These are phyloP conservation scores for Sporothrix globosa DNA, from an alignment of 2,329 filamentous ascomycete species.

Conservation along the genomic window DNA sequence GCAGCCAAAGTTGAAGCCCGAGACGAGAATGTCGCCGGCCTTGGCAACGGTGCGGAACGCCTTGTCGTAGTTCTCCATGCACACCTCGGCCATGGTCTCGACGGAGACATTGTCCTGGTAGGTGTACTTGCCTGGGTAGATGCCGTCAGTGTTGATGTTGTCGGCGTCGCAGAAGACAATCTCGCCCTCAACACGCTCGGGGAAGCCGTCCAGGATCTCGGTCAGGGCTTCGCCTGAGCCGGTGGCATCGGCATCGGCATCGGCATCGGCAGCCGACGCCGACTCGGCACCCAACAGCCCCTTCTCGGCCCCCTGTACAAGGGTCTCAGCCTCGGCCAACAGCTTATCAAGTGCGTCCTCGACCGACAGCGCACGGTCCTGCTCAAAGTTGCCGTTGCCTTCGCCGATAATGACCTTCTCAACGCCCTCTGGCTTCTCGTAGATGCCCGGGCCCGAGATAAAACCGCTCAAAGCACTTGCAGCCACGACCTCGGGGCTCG, in stretches of 20 bases:
- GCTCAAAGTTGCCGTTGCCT: conserved; percentile 36
- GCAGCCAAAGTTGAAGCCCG: conserved; percentile 87
- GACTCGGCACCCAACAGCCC: conserved; percentile 46
- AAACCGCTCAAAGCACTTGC: conserved; percentile 77
- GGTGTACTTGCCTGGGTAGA: conserved; percentile 77
- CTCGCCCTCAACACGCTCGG: conserved; percentile 78
- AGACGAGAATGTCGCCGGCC: conserved; percentile 77
- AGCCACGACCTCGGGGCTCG: conserved; percentile 87
- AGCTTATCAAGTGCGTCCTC: conserved; percentile 73
- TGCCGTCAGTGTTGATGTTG: conserved; percentile 89
- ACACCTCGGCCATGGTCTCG: conserved; percentile 83
- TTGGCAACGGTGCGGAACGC: conserved; percentile 66
- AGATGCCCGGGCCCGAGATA: conserved; percentile 77
- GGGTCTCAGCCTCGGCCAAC: conserved; percentile 67
- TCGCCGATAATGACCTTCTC: conserved; percentile 44
- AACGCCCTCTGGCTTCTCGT: conserved; percentile 55
- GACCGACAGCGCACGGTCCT: conserved; percentile 44
- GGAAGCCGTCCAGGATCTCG: conserved; percentile 82
- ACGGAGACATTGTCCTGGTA: conserved; percentile 82
- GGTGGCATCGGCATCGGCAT: conserved; percentile 36
- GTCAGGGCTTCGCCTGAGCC: conserved; percentile 52
- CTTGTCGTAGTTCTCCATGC: conserved; percentile 92
- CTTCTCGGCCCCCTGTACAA: conserved; percentile 57
- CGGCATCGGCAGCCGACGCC: conserved; percentile 36
- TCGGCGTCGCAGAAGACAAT: conserved; percentile 82